phyloP scores from a whole-genome alignment of 371 early-diverging fungal genomes.

The Syncephalastrum racemosum region DNA sequence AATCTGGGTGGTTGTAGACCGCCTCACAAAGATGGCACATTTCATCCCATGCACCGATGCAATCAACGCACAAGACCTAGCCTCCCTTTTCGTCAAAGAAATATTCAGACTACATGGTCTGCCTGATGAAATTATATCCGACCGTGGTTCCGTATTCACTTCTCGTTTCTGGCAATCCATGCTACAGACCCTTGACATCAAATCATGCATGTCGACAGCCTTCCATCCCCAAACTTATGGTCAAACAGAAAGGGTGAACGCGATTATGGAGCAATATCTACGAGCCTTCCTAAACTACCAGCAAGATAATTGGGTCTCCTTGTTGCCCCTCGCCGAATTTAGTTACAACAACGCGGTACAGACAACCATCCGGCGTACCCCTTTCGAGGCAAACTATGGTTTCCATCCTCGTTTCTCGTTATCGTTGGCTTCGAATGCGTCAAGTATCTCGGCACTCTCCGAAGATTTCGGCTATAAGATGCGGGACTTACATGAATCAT shows the following conservation, averaged over 20 bases:
- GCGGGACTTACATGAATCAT: constrained; percentile 2
- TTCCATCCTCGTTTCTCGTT: constrained; percentile 27
- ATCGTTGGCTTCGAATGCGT: constrained; percentile 3
- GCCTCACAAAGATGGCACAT: constrained; percentile 44
- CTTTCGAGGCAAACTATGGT: constrained; percentile 29
- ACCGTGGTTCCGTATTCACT: constrained; percentile 46
- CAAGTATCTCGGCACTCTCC: no score
- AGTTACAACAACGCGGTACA: constrained; percentile 48
- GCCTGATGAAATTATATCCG: constrained; percentile 40
- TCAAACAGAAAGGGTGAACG: constrained; percentile 55
- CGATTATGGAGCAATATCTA: constrained; percentile 51
- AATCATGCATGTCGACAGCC: constrained; percentile 33
- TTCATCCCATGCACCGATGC: constrained; percentile 33
- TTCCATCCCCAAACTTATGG: constrained; percentile 57
- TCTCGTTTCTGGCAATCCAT: constrained; percentile 32
- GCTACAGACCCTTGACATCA: constrained; percentile 24
- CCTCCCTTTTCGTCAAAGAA: constrained; percentile 24
- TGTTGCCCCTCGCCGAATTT: constrained; percentile 50
- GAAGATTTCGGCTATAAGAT: no score
- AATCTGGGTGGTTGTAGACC: constrained; percentile 49
- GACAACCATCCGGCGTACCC: constrained; percentile 22
- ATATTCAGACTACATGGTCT: constrained; percentile 42
- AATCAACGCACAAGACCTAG: constrained; percentile 25
- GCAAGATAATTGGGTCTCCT: constrained; percentile 48
- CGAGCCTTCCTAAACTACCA: constrained; percentile 32